Base-by-base conservation (phyloP, 2,329 filamentous ascomycete genomes). In the Fusarium pilosicola region DNA sequence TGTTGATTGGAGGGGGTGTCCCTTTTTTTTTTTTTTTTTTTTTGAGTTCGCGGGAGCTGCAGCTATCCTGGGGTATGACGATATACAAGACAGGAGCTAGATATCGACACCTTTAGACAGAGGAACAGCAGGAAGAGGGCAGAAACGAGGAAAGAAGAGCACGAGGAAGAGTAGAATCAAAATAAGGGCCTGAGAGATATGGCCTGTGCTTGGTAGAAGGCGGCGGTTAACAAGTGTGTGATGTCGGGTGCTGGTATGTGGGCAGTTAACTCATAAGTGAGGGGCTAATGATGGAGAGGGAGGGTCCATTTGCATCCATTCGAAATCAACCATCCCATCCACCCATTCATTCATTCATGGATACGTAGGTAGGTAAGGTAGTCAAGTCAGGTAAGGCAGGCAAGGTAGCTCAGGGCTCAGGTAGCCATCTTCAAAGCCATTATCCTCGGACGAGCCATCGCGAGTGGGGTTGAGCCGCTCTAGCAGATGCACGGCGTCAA, bases 211-310 rank as follows among this genome's bases (percentile, higher is more conserved):
- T 68, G 65, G 34, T 28, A 48, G 49, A 63, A 65, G 65, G 55
- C 64, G 66, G 66, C 59, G 71, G 65, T 62, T 74, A 65, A 71
- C 59, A 70, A 59, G 75, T 77, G 75, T 77, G 71, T 69, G 59
- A 77, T 77, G 68, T 65, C 58, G 69, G 62, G 61, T 73, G 72
- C 63, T 68, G 62, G 63, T 73, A 76, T 74, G 74, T 73, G 74
- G 74, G 71, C 71, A 76, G 65, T 76, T 56, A 76, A 77, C 67
- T 76, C 75, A 76, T 74, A 67, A 62, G 69, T 74, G 75, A 77
- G 75, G 75, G 75, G 75, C 75, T 76, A 62, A 60, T 41, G 57
- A 74, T 72, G 73, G 65, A 69, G 49, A 69, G 66, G 62, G 66
- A 71, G 69, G 73, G 70, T 61, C 71, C 68, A 57, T 58, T 42